Percentiles rank a stretch among this genome's conserved stretches.
Conservation (phyloP, 768 basidiomycete genomes). For the Pholiota microspora region DNA sequence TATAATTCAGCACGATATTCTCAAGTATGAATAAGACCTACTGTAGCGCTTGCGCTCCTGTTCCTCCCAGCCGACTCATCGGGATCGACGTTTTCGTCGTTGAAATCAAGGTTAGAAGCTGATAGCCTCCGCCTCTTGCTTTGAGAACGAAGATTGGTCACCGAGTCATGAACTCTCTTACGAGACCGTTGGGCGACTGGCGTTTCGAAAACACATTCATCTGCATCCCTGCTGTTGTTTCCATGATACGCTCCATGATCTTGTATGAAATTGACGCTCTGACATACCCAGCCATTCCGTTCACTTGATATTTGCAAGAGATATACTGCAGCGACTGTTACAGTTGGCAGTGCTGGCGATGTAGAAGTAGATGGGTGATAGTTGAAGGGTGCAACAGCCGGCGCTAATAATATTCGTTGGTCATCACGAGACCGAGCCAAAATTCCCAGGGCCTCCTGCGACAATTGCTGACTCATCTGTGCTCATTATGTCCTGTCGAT, state of each 20-base stretch:
- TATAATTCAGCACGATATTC: not conserved
- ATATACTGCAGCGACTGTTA: no score
- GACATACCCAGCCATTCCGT: no score
- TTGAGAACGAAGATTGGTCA: slow-evolving; percentile 22
- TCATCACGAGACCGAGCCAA: no score
- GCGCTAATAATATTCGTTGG: no score
- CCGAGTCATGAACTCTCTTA: slow-evolving; percentile 21
- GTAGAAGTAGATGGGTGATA: no score
- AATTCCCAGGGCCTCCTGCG: no score
- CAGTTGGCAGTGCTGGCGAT: no score
- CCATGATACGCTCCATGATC: not conserved
- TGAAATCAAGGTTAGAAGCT: slow-evolving; percentile 2
- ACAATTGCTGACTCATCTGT: no score
- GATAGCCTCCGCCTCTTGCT: slow-evolving; percentile 22
- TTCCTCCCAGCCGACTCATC: slow-evolving; percentile 2
- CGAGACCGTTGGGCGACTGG: slow-evolving; percentile 5
- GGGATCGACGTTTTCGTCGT: slow-evolving; percentile 11
- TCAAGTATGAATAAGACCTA: not conserved
- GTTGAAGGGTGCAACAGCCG: no score
- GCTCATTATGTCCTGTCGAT: no score
- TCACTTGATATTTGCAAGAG: no score
- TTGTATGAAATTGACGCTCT: no score
- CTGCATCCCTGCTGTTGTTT: slow-evolving; percentile 3
- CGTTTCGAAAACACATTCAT: slow-evolving; percentile 17
- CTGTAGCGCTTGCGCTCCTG: slow-evolving; percentile 13